Base-by-base conservation (phyloP, 2,329 filamentous ascomycete genomes). In the Claviceps spartinae region DNA sequence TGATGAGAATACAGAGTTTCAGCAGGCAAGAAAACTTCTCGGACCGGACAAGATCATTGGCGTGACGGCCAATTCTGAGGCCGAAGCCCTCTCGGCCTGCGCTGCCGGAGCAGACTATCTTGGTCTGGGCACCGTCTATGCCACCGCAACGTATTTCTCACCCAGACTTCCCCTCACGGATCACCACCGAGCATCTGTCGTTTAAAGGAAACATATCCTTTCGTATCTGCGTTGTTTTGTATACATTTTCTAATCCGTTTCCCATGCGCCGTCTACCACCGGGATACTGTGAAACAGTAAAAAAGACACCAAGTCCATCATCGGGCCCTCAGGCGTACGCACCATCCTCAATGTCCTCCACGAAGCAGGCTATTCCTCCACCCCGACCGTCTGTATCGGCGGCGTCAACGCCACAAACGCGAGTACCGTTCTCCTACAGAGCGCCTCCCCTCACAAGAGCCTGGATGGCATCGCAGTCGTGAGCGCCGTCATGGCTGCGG, bases 381-480 rank as follows among this genome's bases (percentile, higher is more conserved):
- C 82, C 3, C 78, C 76, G 40, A 79, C 86, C 5, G 90, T 96
- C 47, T 88, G 86, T 63, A 97, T 97, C 60, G 91, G 91, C 53
- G 90, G 90, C 52, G 81, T 97, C 68, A 91, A 93, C 65, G 74
- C 78, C 18, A 73, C 75, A 54, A 97, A 95, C 63, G 70, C 85
- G 5, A 82, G 86, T 56, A 76, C 82, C 24, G 82, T 96, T 5
- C 66, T 91, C 16, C 83, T 83, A 64, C 86, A 91, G 67, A 84
- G 54, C 47, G 61, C 62, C 14, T 61, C 74, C 0, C 62, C 71
- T 0, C 61, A 64, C 2, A 88, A 86, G 62, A 64, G 68, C 2
- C 75, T 96, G 9, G 81, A 91, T 60, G 91, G 91, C 30, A 78
- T 95, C 44, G 91, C 91, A 1, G 78, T 97, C 44, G 90, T 96